phyloP scores from a whole-genome alignment of 306 rosid species.

The Leucaena leucocephala region DNA sequence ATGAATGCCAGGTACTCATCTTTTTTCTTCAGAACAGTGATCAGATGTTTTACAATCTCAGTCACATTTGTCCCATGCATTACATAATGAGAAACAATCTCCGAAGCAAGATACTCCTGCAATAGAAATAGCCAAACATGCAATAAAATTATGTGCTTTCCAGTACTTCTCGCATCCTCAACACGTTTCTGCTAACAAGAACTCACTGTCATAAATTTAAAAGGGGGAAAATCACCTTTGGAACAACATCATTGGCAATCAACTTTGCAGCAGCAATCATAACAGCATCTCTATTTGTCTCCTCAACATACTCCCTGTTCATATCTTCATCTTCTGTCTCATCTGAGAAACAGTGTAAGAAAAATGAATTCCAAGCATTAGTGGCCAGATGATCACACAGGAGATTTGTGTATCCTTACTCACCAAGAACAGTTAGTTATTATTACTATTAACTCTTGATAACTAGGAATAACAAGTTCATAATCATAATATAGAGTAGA shows the following conservation, averaged over 20 bases:
- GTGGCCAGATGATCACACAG: constrained; percentile 22
- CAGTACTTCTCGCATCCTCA: not conserved
- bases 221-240: constrained; percentile 57
- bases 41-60: constrained; percentile 75
- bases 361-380: constrained; percentile 22
- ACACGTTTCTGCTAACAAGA: constrained; percentile 5
- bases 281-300: constrained; percentile 71
- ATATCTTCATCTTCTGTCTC: constrained; percentile 82
- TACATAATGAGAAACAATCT: constrained; percentile 77
- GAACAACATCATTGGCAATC: constrained; percentile 59
- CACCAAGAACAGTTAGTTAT: constrained; percentile 26
- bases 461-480: constrained; percentile 23
- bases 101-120: constrained; percentile 91
- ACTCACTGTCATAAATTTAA: not conserved
- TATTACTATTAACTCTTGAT: constrained; percentile 20
- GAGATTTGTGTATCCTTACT: constrained; percentile 7
- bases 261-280: constrained; percentile 83
- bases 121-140: constrained; percentile 35
- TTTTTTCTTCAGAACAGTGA: constrained; percentile 68
- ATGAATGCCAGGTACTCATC: constrained; percentile 58
- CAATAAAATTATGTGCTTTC: constrained; percentile 3
- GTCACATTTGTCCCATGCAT: constrained; percentile 80
- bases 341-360: constrained; percentile 51
- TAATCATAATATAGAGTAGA: constrained; percentile 19
- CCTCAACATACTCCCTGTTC: constrained; percentile 78